Evolutionary conservation across 1,139 yeast species (phyloP), one percentile per base, ranked within the genome.

Genomic region (Yueomyces sp.): DNA sequence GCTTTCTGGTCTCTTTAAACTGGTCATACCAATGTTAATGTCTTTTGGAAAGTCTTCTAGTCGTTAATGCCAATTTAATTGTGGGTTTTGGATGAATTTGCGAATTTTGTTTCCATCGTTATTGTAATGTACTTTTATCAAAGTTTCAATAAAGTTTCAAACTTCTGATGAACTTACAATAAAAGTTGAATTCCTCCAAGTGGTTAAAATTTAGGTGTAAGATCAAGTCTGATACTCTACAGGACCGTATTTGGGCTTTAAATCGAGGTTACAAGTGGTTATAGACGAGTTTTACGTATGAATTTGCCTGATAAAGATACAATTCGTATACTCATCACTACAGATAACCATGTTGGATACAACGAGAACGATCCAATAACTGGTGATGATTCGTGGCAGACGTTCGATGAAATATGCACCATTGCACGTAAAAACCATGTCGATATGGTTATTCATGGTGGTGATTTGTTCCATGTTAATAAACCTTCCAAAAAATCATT

Each of bases 341-440:
- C 98, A 1, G 99, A 91, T 56, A 91, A 91, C 59, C 99, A 91
- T 68, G 95, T 91, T 31, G 99, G 99, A 1, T 89, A 80, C 58
- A 78, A 78, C 47, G 98, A 91, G 57, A 74, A 75, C 38, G 98
- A 91, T 58, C 91, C 95, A 1, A 78, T 91, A 8, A 71, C 95
- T 30, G 95, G 96, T 1, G 82, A 84, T 53, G 99, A 91, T 58
- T 76, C 95, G 1, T 83, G 95, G 81, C 71, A 64, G 43, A 84
- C 96, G 0, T 91, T 91, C 56, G 77, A 83, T 44, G 98, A 91
- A 62, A 78, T 86, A 46, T 75, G 87, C 70, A 65, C 64, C 47
- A 60, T 86, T 3, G 97, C 96, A n/a, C 68, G 69, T 49, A 73
- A 71, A 2, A 64, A 70, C 36, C 86, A 85, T 47, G 94, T 86